Evolutionary conservation across 768 basidiomycete species (phyloP).

Genomic region (Auriscalpium vulgare): DNA sequence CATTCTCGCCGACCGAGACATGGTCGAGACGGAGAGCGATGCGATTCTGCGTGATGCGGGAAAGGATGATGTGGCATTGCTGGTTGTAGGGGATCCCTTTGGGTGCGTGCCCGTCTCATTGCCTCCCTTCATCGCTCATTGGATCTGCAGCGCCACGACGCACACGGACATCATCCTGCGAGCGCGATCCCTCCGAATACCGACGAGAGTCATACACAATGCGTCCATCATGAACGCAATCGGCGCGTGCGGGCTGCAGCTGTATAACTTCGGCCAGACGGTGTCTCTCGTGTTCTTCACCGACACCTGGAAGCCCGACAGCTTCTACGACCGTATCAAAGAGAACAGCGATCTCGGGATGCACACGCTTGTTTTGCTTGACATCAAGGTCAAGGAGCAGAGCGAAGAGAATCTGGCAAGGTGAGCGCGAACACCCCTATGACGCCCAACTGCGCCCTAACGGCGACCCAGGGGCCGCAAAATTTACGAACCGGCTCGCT

Average conservation of each 20-base stretch:
- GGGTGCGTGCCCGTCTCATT: conserved; percentile 41
- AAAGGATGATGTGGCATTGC: conserved; percentile 74
- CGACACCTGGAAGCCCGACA: conserved; percentile 91
- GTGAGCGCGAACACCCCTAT: conserved; percentile 28
- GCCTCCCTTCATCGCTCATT: not conserved
- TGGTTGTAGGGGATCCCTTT: conserved; percentile 96
- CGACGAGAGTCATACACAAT: conserved; percentile 86
- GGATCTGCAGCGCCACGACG: conserved; percentile 72
- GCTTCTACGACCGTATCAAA: conserved; percentile 87
- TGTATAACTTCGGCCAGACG: conserved; percentile 98
- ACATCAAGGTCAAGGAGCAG: conserved; percentile 98
- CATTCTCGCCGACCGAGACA: conserved; percentile 91
- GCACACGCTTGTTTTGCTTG: conserved; percentile 90
- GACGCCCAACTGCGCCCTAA: not conserved
- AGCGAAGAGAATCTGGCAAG: conserved; percentile 93
- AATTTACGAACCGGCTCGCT: conserved; percentile 93
- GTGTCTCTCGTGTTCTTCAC: conserved; percentile 98
- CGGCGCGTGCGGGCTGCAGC: conserved; percentile 86
- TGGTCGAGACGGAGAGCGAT: conserved; percentile 92
- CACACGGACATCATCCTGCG: conserved; percentile 94
- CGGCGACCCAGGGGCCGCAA: conserved; percentile 68
- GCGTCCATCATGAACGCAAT: conserved; percentile 97
- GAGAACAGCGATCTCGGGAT: conserved; percentile 85
- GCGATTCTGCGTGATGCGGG: conserved; percentile 78
- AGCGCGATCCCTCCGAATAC: conserved; percentile 70